Base-by-base conservation (phyloP, 805 yeast species). In the Ogataea neopini region DNA sequence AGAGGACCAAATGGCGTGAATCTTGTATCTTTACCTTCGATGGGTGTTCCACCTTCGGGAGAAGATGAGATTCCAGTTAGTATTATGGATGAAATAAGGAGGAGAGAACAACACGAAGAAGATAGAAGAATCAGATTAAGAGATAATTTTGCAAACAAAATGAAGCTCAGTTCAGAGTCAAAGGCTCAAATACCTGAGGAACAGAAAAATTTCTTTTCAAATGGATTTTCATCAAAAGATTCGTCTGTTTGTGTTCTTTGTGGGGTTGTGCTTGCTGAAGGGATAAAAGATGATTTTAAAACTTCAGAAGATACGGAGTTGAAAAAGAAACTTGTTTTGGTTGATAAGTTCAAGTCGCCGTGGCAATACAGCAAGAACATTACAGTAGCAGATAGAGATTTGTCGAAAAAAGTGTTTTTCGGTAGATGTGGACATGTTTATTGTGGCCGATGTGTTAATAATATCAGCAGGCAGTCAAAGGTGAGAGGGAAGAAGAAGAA, bases 391-490 rank as follows among this genome's bases (percentile, higher is more conserved):
- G 95, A 87, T 58, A 58, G 69, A 15, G 83, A 77, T 46, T 67
- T 86, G 28, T 84, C 91, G 0, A 80, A 74, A 57, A 75, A 89
- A 50, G 76, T 85, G 2, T 89, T 83, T 59, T 74, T 76, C 15
- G 76, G 87, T 0, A 66, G 69, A 33, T 89, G 97, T 70, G 96
- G 96, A 0, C 97, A 89, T 68, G 77, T 83, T 0, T 89, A 80
- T 62, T 89, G 97, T 65, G 97, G 96, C 1, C 67, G 92, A 35
- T 89, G 97, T 67, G 86, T 85, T 18, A 79, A 79, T 53, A 77
- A 81, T 56, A 80, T 85, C n/a, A 76, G 76, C 14, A 74, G 76
- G 56, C 14, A 49, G 38, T 51, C 48, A 19, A 44, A 50, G 29
- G 47, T 48, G 49, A 23, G 41, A 23, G 25, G 19, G 3, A 61